phyloP scores from a whole-genome alignment of 169 alveolate species.

The Cryptosporidium canis region DNA sequence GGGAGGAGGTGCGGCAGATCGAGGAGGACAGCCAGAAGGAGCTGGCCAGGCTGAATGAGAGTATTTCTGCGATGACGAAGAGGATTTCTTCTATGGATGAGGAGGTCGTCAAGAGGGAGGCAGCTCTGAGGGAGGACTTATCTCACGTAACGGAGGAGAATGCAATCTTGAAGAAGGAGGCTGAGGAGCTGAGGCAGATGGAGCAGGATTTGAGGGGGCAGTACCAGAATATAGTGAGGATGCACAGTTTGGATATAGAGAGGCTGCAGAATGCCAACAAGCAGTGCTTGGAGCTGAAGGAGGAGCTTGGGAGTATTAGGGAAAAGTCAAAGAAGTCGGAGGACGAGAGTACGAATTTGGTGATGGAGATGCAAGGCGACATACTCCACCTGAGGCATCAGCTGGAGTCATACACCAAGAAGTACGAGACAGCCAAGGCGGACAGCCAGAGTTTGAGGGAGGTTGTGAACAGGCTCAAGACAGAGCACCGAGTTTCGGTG shows the following conservation, averaged over 20 bases:
- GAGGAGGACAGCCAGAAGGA: slow-evolving; percentile 35
- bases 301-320: not conserved
- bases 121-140: slow-evolving; percentile 8
- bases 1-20: not conserved
- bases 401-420: slow-evolving; percentile 16
- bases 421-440: slow-evolving; percentile 21
- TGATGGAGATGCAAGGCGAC: slow-evolving; percentile 59
- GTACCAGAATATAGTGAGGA: slow-evolving; percentile 63
- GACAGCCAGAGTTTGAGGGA: slow-evolving; percentile 16
- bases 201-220: slow-evolving; percentile 60
- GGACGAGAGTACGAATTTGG: slow-evolving; percentile 17
- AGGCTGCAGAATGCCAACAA: slow-evolving; percentile 46
- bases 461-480: slow-evolving; percentile 12
- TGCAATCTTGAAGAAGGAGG: slow-evolving; percentile 6
- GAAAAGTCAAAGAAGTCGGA: slow-evolving; percentile 40
- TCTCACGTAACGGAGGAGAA: slow-evolving; percentile 2
- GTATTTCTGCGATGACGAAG: slow-evolving; percentile 34
- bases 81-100: slow-evolving; percentile 63
- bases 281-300: slow-evolving; percentile 28
- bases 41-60: slow-evolving; percentile 12
- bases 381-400: slow-evolving; percentile 37
- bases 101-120: slow-evolving; percentile 27
- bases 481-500: not conserved
- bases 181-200: slow-evolving; percentile 14
- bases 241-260: slow-evolving; percentile 61